These are phyloP conservation scores for Pyricularia grisea DNA, from an alignment of 2,329 filamentous ascomycete species.

Conservation along the genomic window DNA sequence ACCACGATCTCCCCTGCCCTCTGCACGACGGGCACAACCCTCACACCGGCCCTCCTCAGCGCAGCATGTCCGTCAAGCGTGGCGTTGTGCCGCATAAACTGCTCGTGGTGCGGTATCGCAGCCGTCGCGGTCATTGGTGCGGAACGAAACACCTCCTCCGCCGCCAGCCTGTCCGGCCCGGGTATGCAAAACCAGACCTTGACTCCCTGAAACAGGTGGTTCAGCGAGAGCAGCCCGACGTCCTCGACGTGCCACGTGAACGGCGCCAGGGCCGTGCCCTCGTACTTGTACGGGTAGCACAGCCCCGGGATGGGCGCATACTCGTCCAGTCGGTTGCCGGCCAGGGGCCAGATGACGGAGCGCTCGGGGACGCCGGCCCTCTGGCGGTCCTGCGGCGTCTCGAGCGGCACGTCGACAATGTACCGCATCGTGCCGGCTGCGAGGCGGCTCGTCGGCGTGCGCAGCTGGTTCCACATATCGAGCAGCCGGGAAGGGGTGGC, in stretches of 20 bases:
- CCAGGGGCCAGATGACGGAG: background rate
- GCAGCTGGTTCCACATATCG: background rate
- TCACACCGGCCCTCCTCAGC: background rate
- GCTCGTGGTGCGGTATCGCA: background rate
- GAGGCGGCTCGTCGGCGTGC: background rate
- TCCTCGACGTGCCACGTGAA: slow-evolving; percentile 5
- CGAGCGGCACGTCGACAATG: slow-evolving; percentile 1
- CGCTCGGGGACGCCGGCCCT: background rate
- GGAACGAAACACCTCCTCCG: background rate
- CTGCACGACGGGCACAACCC: background rate
- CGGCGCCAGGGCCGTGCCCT: slow-evolving; percentile 2
- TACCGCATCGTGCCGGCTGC: background rate
- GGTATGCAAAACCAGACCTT: slow-evolving; percentile 4
- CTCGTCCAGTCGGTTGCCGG: background rate
- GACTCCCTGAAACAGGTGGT: background rate
- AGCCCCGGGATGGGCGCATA: slow-evolving; percentile 1
- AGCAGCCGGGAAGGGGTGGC: background rate
- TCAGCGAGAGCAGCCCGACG: background rate
- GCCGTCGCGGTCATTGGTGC: background rate
- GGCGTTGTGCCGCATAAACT: slow-evolving; percentile 4
- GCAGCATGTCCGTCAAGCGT: background rate
- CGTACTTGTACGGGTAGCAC: slow-evolving; percentile 2
- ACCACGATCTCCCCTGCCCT: slow-evolving; percentile 1
- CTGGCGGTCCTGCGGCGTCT: background rate
- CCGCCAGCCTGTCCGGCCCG: background rate